phyloP scores from a whole-genome alignment of 73 alveolate species.

The Tetrahymena thermophila region DNA sequence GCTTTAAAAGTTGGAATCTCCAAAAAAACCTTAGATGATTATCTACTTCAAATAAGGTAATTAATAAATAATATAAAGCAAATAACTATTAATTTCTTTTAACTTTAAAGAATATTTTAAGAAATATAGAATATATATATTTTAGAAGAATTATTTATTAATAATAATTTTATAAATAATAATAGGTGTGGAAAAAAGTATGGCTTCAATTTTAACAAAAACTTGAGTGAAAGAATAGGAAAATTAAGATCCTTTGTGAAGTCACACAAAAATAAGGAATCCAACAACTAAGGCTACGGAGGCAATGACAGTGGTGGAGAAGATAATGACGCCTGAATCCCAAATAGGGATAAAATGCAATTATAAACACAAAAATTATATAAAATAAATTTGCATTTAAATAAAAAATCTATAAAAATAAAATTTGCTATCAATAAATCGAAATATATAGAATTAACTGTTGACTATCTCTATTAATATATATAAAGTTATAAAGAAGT shows the following conservation, averaged over 20 bases:
- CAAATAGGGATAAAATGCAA: not conserved
- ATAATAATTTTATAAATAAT: not conserved
- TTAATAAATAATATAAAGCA: not conserved
- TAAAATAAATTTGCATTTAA: not conserved
- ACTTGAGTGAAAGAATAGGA: slow-evolving; percentile 82
- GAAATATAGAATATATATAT: not conserved
- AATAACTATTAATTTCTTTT: not conserved
- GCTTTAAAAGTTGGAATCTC: slow-evolving; percentile 77
- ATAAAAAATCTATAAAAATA: not conserved
- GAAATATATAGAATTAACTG: not conserved
- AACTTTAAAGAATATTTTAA: not conserved
- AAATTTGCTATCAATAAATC: not conserved
- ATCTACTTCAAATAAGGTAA: slow-evolving; percentile 71
- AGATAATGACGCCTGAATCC: not conserved
- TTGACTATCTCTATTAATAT: not conserved
- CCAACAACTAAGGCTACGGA: not conserved
- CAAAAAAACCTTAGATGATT: slow-evolving; percentile 83
- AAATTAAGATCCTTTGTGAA: slow-evolving; percentile 78
- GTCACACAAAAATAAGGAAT: slow-evolving; percentile 17
- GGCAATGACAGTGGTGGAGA: not conserved
- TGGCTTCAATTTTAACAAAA: slow-evolving; percentile 76
- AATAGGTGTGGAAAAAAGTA: slow-evolving; percentile 58
- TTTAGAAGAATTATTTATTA: not conserved
- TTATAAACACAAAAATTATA: not conserved
- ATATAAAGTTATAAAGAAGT: not conserved